Evolutionary conservation across 306 rosid genomes (phyloP), one percentile per base, ranked within the genome.

Genomic region (Vigna radiata): DNA sequence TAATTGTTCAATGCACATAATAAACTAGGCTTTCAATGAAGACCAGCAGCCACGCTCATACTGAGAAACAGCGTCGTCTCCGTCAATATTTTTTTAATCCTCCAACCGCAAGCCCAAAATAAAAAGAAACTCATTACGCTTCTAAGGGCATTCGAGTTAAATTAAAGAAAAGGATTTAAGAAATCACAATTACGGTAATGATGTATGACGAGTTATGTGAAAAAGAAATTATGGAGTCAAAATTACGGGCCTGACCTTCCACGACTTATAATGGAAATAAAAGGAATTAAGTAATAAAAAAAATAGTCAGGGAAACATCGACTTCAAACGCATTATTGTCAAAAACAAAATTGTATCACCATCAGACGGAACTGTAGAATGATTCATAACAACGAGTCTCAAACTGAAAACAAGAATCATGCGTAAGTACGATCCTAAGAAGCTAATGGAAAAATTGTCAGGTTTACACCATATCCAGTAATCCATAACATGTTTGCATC

Each of bases 381-480:
- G 36, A 76, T 47, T 67, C 60, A 69, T 14, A 9, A 33, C 8
- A 48, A 33, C 8, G 12, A 12, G 61, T 70, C 77, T 78, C 62
- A 62, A 70, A 64, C 75, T 2, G 37, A 70, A 16, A 16, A 52
- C 10, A 72, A 71, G 76, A 71, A 79, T 23, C 70, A 59, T 3
- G 17, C 59, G 58, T 17, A 78, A 63, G 31, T 19, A 49, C 75
- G 60, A n/a, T 55, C 63, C 76, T 75, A 68, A 19, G 44, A 68
- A 64, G 68, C 71, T 72, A 73, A 73, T 61, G 44, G 52, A 14
- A 21, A 21, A 21, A 60, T 77, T 39, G 41, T 58, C 71, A 74
- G 56, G 55, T 62, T 63, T 52, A 44, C 50, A 82, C 61, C 73
- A 17, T 50, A 81, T 67, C 79, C 70, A 67, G 79, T 15, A 82